Base-by-base conservation (phyloP, 2,329 filamentous ascomycete genomes). In the Neofusicoccum cordaticola region DNA sequence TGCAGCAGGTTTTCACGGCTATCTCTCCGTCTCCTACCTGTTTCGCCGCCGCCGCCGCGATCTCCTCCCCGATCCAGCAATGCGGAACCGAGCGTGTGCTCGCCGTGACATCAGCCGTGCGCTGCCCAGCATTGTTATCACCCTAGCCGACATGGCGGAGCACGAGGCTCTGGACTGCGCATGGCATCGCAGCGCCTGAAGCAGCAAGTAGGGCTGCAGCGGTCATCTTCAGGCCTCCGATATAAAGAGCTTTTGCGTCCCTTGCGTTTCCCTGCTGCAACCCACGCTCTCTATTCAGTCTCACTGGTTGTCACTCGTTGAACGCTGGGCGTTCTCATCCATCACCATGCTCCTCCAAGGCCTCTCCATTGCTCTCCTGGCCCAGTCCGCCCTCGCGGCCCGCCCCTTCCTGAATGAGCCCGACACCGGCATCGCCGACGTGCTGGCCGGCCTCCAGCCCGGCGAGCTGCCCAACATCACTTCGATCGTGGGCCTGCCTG, bases 401-500 rank as follows among this genome's bases (percentile, higher is more conserved):
- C 69, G 72, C 19, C 73, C 74, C 4, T 77, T 74, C 57, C 42
- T 75, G 52, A 72, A 76, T 42, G 74, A 77, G 62, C 71, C 75
- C n/a, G 73, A 77, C 52, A 76, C 75, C 51, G 75, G 75, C 42
- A 69, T 77, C 34, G 72, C 75, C 7, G 70, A 68, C 1, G 67
- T 67, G 12, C 66, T 75, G 4, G 69, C 65, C 34, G 63, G 67
- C 11, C 58, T 68, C 13, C 61, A 73, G 41, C 62, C 75, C 78
- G 44, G 76, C 73, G 34, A 70, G 67, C 34, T 85, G 47, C 80
- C 83, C 8, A 71, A 79, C 52, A 72, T 86, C 6, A 71, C 76
- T 15, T 69, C 75, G 62, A 79, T 86, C 47, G 72, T 82, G 11
- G 83, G 82, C 15, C 74, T 86, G 6, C 82, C 80, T 0, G 84